Evolutionary conservation across 148 eudicot species (phyloP).

Genomic region (Camellia japonica): DNA sequence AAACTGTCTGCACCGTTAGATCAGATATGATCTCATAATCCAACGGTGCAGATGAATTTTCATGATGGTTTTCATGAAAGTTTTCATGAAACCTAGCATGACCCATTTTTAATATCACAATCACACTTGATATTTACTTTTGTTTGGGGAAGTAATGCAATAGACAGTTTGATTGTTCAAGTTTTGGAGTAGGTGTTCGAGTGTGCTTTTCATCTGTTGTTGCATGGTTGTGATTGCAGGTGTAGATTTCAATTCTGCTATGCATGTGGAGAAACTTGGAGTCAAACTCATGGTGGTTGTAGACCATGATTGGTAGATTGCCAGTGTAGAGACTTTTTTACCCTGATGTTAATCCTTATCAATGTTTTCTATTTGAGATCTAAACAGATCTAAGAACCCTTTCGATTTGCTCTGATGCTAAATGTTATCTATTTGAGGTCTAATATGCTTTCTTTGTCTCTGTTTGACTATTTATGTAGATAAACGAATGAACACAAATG

Average conservation of each 20-base stretch:
- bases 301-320: neutral
- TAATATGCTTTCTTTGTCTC: no score
- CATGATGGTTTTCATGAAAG: no score
- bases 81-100: no score
- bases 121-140: neutral
- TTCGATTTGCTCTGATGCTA: neutral
- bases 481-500: neutral
- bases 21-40: no score
- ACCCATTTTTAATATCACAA: neutral
- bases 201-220: neutral
- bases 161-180: neutral
- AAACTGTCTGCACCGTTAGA: no score
- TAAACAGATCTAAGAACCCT: neutral
- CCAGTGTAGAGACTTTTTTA: neutral
- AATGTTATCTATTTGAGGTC: no score
- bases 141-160: neutral
- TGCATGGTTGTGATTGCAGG: constrained; percentile 20
- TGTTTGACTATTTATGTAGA: neutral
- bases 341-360: no score
- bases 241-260: constrained; percentile 45
- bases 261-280: constrained; percentile 36
- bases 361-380: neutral
- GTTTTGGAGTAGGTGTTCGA: neutral
- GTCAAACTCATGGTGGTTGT: constrained; percentile 23
- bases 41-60: no score